Evolutionary conservation across 371 early-diverging fungal genomes (phyloP), one percentile per base, ranked within the genome.

Genomic region (Chytridium lagenaria): DNA sequence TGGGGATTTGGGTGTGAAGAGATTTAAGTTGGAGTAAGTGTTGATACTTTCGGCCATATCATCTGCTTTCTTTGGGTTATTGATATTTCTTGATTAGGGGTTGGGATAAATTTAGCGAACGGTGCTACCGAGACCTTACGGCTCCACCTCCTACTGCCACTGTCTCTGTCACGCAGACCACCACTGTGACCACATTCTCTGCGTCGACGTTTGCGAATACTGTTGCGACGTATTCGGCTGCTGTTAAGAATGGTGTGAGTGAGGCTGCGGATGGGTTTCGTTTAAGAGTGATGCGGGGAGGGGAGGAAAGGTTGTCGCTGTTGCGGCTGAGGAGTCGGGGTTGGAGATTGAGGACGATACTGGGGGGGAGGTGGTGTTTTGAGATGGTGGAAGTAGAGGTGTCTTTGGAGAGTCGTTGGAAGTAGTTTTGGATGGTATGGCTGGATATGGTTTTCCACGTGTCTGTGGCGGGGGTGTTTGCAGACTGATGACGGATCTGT

Each of bases 71-170:
- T n/a, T 19, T 26, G n/a, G n/a, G 68, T 30, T 36, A 10, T 15
- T 26, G 10, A 12, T 16, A 38, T 49, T 57, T 22, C 34, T 16
- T 36, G 5, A 49, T 23, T 44, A 71, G 73, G 52, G 78, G 78
- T 31, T 78, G 78, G 78, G 72, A 72, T 16, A 78, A 78, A 51
- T 78, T 70, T 49, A 38, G 57, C 31, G 75, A 75, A 50, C 68
- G 73, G 28, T 50, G 51, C 36, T 78, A 78, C 67, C 64, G 78
- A 2, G 76, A 78, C 19, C 67, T 78, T 22, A 67, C 71, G 61
- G 74, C 55, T 10, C 55, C 55, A 26, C 55, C 55, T 7, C 55
- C 55, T 55, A 55, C 55, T 26, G 55, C 26, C 16, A 55, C 55
- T 55, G 55, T 55, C 26, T 7, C 55, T 12, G 19, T 19, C 12